These are phyloP conservation scores for Cotoneaster glaucophyllus DNA, from an alignment of 306 rosid genomes.

Conservation along the genomic window DNA sequence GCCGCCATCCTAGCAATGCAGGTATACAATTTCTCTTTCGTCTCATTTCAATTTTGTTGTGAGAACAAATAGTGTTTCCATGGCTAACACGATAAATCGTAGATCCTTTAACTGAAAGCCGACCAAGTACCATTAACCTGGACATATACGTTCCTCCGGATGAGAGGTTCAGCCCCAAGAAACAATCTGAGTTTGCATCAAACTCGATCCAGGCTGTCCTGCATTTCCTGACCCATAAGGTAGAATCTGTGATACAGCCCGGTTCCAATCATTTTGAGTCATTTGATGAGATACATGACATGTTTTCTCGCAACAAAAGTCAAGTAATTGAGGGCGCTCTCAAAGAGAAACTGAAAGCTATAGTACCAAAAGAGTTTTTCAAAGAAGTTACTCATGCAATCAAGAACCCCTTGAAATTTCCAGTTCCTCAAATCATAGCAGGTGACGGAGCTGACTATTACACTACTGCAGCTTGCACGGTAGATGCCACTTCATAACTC, in stretches of 20 bases:
- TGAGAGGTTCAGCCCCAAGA: conserved; percentile 48
- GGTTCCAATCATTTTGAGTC: conserved; percentile 30
- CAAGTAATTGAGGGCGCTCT: conserved; percentile 34
- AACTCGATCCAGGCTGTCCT: conserved; percentile 39
- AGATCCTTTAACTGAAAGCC: conserved; percentile 44
- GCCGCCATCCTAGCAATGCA: conserved; percentile 26
- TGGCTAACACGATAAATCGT: neutral
- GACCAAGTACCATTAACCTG: conserved; percentile 25
- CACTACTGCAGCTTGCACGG: neutral
- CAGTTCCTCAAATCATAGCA: conserved; percentile 44
- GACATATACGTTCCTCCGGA: conserved; percentile 56
- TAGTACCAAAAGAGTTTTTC: conserved; percentile 27
- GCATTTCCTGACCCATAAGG: conserved; percentile 34
- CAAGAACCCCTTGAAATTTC: conserved; percentile 24
- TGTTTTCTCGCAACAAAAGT: conserved; percentile 35
- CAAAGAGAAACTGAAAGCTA: conserved; percentile 30
- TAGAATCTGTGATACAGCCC: conserved; percentile 11
- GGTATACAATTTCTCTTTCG: conserved; percentile 23
- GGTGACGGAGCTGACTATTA: conserved; percentile 22
- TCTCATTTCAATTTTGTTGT: neutral
- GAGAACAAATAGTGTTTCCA: neutral
- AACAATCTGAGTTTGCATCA: conserved; percentile 42
- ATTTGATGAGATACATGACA: conserved; percentile 35
- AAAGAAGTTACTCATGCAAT: conserved; percentile 30
- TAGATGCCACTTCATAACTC: neutral